phyloP scores from a whole-genome alignment of 345 rosid species.

The Rhizophora mangle region DNA sequence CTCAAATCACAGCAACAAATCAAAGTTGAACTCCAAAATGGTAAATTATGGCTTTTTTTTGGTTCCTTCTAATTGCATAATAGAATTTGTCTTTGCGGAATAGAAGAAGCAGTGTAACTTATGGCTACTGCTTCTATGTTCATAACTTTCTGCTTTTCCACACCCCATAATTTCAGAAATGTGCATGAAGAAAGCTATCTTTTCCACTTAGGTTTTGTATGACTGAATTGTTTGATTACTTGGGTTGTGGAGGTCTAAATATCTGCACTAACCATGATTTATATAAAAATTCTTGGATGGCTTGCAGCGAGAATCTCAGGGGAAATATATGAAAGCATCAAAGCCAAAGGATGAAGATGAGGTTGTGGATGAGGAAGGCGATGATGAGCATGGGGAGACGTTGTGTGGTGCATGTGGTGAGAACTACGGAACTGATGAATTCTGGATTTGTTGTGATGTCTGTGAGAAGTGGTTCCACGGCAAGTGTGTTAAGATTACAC shows the following conservation, averaged over 20 bases:
- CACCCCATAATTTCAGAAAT: not conserved
- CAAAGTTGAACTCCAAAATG: conserved; percentile 64
- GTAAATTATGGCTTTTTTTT: conserved; percentile 27
- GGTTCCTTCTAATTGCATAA: not conserved
- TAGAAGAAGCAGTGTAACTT: not conserved
- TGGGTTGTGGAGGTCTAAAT: not conserved
- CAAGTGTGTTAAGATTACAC: conserved; percentile 86
- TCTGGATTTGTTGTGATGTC: conserved; percentile 79
- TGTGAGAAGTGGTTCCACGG: conserved; percentile 93
- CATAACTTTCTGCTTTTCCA: not conserved
- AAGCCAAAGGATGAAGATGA: conserved; percentile 48
- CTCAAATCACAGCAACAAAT: conserved; percentile 64
- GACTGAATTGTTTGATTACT: not conserved
- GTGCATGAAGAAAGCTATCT: not conserved
- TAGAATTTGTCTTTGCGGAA: too few species aligned
- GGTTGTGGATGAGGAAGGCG: conserved; percentile 56
- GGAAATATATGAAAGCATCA: conserved; percentile 37
- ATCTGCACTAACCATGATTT: not conserved
- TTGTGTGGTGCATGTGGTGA: conserved; percentile 82
- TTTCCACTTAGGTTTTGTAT: too few species aligned
- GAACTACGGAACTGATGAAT: conserved; percentile 69
- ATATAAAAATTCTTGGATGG: not conserved
- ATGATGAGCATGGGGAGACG: conserved; percentile 70
- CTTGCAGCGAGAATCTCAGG: conserved; percentile 39
- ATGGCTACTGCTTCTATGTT: not conserved